Conservation (phyloP, 2,329 filamentous ascomycete species). For the Penicillium sp. region DNA sequence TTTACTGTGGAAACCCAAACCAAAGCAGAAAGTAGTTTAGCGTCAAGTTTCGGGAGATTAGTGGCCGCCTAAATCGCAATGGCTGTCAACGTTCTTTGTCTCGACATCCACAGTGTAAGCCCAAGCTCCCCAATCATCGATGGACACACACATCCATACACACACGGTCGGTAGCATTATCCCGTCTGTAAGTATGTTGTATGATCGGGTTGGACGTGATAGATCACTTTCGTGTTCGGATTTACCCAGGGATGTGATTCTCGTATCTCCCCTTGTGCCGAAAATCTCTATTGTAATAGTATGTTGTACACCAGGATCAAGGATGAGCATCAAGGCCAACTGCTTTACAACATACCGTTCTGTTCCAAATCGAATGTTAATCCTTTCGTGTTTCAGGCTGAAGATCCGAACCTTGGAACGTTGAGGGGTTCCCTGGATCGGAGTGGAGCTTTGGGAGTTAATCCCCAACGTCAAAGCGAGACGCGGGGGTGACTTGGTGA, state of each 20-base stretch:
- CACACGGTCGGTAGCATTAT: not conserved
- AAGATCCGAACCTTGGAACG: not conserved
- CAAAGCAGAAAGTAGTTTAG: not conserved
- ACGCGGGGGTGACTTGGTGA: not conserved
- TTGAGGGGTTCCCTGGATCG: too few relatives aligned
- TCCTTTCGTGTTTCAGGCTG: constrained; percentile 1
- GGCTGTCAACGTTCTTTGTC: constrained; percentile 5
- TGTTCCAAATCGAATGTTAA: not conserved
- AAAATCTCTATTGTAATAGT: too few relatives aligned
- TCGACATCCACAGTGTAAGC: not conserved
- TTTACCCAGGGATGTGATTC: not conserved
- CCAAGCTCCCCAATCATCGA: not conserved
- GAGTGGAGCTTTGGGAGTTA: constrained; percentile 6
- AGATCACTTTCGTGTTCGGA: constrained; percentile 2
- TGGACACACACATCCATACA: not conserved
- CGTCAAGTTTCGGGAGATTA: not conserved
- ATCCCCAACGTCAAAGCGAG: constrained; percentile 6
- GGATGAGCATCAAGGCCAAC: not conserved
- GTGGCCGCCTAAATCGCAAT: not conserved
- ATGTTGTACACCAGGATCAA: not conserved
- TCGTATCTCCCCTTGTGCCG: not conserved
- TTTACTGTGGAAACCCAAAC: too few relatives aligned
- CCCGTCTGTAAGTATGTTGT: not conserved
- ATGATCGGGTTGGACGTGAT: not conserved
- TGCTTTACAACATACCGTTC: too few relatives aligned